Evolutionary conservation across 2,329 filamentous ascomycete species (phyloP).

Genomic region (Chalara sp.): DNA sequence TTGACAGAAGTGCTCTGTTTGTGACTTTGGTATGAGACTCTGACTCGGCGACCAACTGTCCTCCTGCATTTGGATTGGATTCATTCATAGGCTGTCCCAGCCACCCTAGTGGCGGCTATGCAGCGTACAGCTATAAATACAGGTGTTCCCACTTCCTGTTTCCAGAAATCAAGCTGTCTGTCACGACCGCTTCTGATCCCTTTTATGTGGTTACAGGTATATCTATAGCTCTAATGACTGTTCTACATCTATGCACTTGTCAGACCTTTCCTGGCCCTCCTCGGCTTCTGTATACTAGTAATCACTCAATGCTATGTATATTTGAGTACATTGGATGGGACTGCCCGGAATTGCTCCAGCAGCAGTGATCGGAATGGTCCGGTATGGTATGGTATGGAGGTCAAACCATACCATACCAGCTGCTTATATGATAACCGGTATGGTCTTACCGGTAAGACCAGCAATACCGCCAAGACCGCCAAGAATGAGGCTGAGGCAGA

Average conservation of each 20-base stretch:
- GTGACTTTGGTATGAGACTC: no score
- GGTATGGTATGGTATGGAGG: constrained; percentile 7
- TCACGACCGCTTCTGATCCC: background rate
- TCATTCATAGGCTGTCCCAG: no score
- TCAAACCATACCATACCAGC: constrained; percentile 5
- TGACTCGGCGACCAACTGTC: no score
- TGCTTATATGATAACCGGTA: no score
- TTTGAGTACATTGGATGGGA: constrained; percentile 1
- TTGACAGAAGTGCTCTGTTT: no score
- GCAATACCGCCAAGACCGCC: no score
- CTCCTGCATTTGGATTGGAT: no score
- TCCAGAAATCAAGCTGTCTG: constrained; percentile 10
- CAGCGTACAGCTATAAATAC: constrained; percentile 16
- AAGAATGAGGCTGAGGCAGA: no score
- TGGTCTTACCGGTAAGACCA: no score
- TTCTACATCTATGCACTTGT: constrained; percentile 22
- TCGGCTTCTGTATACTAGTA: background rate
- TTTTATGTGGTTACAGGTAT: background rate
- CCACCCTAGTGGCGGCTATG: constrained; percentile 14
- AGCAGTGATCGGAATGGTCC: no score
- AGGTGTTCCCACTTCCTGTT: constrained; percentile 10
- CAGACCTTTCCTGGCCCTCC: constrained; percentile 4
- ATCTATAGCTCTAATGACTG: constrained; percentile 15
- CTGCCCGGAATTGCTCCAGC: background rate
- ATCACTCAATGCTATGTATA: constrained; percentile 1